Conservation (phyloP, 306 rosid species). For the Ormosia semicastrata region DNA sequence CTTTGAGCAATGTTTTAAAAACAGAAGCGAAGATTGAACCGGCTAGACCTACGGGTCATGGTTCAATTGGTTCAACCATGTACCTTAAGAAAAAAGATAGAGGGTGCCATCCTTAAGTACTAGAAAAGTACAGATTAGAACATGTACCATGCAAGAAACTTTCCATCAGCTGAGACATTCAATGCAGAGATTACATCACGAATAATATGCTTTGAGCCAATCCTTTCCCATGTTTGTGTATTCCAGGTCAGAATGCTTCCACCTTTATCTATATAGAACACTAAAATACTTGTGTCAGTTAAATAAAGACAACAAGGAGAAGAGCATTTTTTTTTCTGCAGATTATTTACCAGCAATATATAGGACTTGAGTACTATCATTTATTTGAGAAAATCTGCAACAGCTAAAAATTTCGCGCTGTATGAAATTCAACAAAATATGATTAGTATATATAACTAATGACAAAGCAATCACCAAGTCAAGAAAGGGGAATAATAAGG, state of each 20-base stretch:
- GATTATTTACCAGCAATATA: conserved; percentile 61
- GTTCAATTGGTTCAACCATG: background rate
- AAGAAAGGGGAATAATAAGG: background rate
- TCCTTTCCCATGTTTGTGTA: conserved; percentile 73
- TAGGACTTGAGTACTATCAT: conserved; percentile 49
- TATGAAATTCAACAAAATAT: conserved; percentile 29
- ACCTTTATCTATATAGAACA: conserved; percentile 50
- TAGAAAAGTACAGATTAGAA: conserved; percentile 15
- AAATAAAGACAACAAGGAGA: background rate
- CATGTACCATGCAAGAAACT: conserved; percentile 81
- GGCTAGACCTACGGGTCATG: background rate
- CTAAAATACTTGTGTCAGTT: conserved; percentile 24
- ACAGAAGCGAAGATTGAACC: background rate
- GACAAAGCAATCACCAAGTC: conserved; percentile 6
- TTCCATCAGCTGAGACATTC: conserved; percentile 84
- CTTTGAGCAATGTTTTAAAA: background rate
- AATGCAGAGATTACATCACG: conserved; percentile 69
- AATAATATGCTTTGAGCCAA: conserved; percentile 53
- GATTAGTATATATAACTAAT: conserved; percentile 18
- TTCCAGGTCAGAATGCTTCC: conserved; percentile 87
- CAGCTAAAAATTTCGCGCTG: conserved; percentile 75
- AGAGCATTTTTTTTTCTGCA: conserved; percentile 18
- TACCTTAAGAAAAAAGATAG: background rate
- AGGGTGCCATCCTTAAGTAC: background rate
- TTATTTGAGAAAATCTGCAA: conserved; percentile 74